Conservation (phyloP, 106 monocot genomes). For the Platanthera zijinensis region DNA sequence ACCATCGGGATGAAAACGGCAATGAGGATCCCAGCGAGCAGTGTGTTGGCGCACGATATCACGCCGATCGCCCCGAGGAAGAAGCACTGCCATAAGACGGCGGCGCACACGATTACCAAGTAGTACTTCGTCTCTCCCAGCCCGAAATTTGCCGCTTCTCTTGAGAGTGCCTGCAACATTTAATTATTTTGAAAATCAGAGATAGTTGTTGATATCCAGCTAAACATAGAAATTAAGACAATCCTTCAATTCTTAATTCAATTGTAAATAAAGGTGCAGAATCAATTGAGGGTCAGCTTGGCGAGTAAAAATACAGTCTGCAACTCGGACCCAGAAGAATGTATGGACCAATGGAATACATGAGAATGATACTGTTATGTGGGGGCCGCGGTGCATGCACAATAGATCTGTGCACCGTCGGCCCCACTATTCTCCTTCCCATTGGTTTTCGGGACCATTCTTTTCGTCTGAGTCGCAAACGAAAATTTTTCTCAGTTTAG, state of each 20-base stretch:
- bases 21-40: conserved; percentile 60
- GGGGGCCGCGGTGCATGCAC: no score
- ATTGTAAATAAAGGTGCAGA: neutral
- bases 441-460: no score
- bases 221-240: neutral
- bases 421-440: no score
- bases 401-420: no score
- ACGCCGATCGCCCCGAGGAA: conserved; percentile 49
- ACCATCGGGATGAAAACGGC: conserved; percentile 49
- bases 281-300: neutral
- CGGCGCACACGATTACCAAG: conserved; percentile 30
- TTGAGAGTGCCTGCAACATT: conserved; percentile 29
- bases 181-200: neutral
- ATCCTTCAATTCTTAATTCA: neutral
- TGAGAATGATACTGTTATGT: no score
- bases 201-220: no score
- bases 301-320: neutral
- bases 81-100: conserved; percentile 48
- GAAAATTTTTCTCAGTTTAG: no score
- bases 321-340: neutral
- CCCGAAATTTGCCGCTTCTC: conserved; percentile 42
- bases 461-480: no score
- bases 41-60: conserved; percentile 45
- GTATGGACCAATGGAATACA: neutral
- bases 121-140: conserved; percentile 56